A percentile compares a stretch with the other conserved stretches of the same genome.
Conservation (phyloP, 345 rosid genomes). For the Euphorbia tirucalli region DNA sequence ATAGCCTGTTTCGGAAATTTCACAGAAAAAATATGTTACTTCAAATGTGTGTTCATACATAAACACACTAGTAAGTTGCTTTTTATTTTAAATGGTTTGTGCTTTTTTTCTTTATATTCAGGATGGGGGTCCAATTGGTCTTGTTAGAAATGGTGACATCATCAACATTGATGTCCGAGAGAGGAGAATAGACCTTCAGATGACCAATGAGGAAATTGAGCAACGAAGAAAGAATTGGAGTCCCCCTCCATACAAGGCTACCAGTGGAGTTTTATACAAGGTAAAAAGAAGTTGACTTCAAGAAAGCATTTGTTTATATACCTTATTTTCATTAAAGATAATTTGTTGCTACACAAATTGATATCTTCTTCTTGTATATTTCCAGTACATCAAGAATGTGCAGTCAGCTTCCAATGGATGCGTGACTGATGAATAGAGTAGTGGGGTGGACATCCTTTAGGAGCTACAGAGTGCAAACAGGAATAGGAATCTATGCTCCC, state of each 20-base stretch:
- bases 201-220: slow-evolving; percentile 58
- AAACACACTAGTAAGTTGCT: not conserved
- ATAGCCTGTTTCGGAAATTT: not conserved
- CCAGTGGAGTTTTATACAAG: slow-evolving; percentile 74
- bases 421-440: slow-evolving; percentile 94
- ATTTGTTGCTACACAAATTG: not conserved
- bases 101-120: slow-evolving; percentile 24
- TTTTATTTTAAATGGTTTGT: not conserved
- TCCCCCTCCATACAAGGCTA: slow-evolving; percentile 70
- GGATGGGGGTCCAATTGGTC: slow-evolving; percentile 99
- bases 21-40: not conserved
- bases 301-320: not conserved
- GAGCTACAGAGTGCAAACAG: slow-evolving; percentile 6
- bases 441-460: not conserved
- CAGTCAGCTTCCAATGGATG: slow-evolving; percentile 84
- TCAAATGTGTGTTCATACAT: not conserved
- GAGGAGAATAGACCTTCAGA: slow-evolving; percentile 65
- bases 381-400: slow-evolving; percentile 91
- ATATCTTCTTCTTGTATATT: slow-evolving; percentile 12
- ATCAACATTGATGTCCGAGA: slow-evolving; percentile 70
- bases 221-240: slow-evolving; percentile 73
- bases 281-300: slow-evolving; percentile 38
- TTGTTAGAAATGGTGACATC: slow-evolving; percentile 69
- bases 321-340: not conserved
- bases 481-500: not conserved